Base-by-base conservation (phyloP, 2,329 filamentous ascomycete species). In the Teratosphaeria nubilosa region DNA sequence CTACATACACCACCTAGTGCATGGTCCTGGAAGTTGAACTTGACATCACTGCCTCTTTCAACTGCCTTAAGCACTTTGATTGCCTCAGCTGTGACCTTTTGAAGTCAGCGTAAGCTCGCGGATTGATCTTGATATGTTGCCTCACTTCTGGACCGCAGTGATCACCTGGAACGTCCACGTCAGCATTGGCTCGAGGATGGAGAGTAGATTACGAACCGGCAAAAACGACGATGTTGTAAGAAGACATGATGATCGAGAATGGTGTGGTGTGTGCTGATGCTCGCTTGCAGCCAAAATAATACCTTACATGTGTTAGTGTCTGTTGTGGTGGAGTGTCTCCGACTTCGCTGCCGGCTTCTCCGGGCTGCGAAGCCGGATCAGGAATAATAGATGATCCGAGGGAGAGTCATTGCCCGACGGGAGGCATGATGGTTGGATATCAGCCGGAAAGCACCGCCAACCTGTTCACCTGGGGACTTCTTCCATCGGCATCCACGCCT, bases 1-100 rank as follows among this genome's bases (percentile, higher is more conserved):
- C 22, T 13, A 53, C 51, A 13, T 83, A 95, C 92, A 69, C 94
- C 92, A 69, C 94, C 91, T 59, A 99, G 83, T 58, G 95, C 81
- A 72, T 96, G 90, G 58, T 96, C 85, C 72, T 96, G 83, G 68
- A 96, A 87, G 73, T 94, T 90, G 78, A 97, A 96, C 69, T 86
- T 86, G 72, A 87, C 81, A 64, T 85, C 82, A 70, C 84, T 86
- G 66, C 79, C 77, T 67, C 86, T 82, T 77, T 95, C 88, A 59
- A 97, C 78, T 4, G 87, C 81, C 72, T 86, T 87, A 70, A 97
- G 82, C 65, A 94, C 89, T 83, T 95, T 95, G 70, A 96, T 76
- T 61, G 84, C 90, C 78, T 96, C 91, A 63, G 84, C 83, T 59
- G 90, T 85, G 63, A 96, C 89, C 88, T 89, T 58, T 25, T 34